Base-by-base conservation (phyloP, 176 grass and related monocot genomes). In the Chrysopogon serrulatus region DNA sequence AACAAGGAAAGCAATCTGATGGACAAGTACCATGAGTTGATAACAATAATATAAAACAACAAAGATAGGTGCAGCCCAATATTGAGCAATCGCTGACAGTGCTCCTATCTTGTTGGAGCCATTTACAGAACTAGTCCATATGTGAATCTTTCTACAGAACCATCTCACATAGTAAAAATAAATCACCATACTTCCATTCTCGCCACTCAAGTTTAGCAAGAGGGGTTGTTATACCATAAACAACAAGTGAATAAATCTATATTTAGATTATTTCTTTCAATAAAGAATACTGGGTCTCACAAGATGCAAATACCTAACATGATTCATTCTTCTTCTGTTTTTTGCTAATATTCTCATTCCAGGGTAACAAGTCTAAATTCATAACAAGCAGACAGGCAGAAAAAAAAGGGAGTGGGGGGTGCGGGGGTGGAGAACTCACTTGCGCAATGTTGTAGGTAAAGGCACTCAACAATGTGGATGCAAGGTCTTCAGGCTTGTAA, bases 371-470 rank as follows among this genome's bases (percentile, higher is more conserved):
- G 30, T 56, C 16, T 62, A 75, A 51, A 14, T 43, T 43, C 79
- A 85, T 72, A 81, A 65, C 12, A 82, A 19, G 36, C 57, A 35
- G 26, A 37, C 56, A 76, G 21, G 12, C 11, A 23, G 34, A 83
- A 71, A 26, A 16, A 84, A 74, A 40, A 68, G 17, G n/a, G n/a
- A n/a, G n/a, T n/a, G n/a, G n/a, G n/a, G n/a, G n/a, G n/a, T n/a
- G n/a, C n/a, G n/a, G n/a, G n/a, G n/a, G n/a, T n/a, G n/a, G n/a
- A n/a, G 39, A 68, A 84, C 89, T 79, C 73, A 93, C 96, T 83
- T 95, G 96, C 81, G 96, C 96, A 92, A 98, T 98, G 35, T 98
- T 98, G 70, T 98, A 98, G 78, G 93, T 98, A 90, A 95, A 95
- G 85, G 96, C 96, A 28, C 89, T 98, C 80, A 98, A 89, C 75